Conservation (phyloP, 768 basidiomycete genomes). For the Auriculariales sp. region DNA sequence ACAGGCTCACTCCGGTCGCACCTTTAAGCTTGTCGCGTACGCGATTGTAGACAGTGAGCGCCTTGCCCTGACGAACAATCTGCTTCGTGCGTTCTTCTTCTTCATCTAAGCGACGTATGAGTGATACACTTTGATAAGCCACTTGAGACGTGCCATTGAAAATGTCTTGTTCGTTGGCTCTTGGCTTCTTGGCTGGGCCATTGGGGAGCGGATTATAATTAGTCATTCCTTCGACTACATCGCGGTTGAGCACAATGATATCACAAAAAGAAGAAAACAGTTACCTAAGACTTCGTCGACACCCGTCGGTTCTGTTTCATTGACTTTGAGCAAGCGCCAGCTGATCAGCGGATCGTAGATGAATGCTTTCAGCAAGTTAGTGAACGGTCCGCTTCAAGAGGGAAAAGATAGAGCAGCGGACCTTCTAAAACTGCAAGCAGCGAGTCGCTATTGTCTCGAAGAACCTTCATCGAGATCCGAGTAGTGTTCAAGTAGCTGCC, state of each 20-base stretch:
- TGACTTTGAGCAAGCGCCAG: slow-evolving; percentile 21
- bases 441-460: slow-evolving; percentile 32
- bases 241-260: neutral
- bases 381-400: too few species aligned
- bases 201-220: slow-evolving; percentile 6
- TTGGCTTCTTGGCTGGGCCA: slow-evolving; percentile 16
- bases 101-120: slow-evolving; percentile 2
- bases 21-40: slow-evolving; percentile 31
- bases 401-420: neutral
- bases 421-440: slow-evolving; percentile 27
- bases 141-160: slow-evolving; percentile 6
- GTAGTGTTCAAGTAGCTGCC: slow-evolving; percentile 30
- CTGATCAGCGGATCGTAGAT: slow-evolving; percentile 34
- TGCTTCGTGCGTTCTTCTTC: slow-evolving; percentile 16
- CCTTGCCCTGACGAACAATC: slow-evolving; percentile 27
- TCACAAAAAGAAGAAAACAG: neutral
- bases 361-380: slow-evolving; percentile 34
- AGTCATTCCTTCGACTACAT: slow-evolving; percentile 1
- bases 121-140: neutral
- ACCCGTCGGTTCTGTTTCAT: slow-evolving; percentile 13
- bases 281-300: slow-evolving; percentile 22
- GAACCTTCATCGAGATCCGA: slow-evolving; percentile 30
- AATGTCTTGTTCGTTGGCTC: slow-evolving; percentile 23
- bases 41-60: slow-evolving; percentile 28
- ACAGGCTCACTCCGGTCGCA: slow-evolving; percentile 7